Evolutionary conservation across 306 rosid species (phyloP).

Genomic region (Gleditsia sinensis): DNA sequence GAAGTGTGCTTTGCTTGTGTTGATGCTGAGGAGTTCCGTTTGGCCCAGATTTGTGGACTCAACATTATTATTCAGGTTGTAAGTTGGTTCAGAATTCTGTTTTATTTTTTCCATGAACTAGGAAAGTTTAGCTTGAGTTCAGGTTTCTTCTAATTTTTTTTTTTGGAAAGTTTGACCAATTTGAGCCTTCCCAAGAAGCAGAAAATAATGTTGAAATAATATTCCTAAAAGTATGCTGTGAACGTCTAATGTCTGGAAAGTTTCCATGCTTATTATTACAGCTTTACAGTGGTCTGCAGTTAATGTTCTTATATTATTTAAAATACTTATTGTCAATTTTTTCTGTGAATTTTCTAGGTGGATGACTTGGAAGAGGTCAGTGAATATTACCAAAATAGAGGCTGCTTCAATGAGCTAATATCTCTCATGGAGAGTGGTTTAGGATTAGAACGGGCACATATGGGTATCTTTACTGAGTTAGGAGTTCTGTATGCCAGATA

Average conservation of each 20-base stretch:
- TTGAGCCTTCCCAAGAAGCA: background rate
- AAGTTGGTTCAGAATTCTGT: constrained; percentile 2
- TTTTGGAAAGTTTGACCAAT: constrained; percentile 11
- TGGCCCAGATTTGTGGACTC: constrained; percentile 99
- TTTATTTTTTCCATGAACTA: constrained; percentile 17
- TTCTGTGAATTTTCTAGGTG: constrained; percentile 59
- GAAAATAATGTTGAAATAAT: constrained; percentile 26
- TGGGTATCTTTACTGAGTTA: constrained; percentile 98
- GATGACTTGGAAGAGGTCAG: constrained; percentile 99
- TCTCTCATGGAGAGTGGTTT: constrained; percentile 99
- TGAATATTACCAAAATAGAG: constrained; percentile 97
- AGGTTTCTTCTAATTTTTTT: constrained; percentile 5
- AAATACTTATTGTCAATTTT: constrained; percentile 10
- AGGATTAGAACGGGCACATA: constrained; percentile 97
- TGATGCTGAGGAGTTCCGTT: constrained; percentile 99
- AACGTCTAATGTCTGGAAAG: constrained; percentile 17
- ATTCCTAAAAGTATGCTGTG: constrained; percentile 12
- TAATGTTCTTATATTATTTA: constrained; percentile 20
- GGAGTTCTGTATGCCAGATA: constrained; percentile 99
- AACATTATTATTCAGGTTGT: constrained; percentile 93
- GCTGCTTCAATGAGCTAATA: constrained; percentile 94
- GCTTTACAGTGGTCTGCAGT: constrained; percentile 9
- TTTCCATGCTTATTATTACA: constrained; percentile 6
- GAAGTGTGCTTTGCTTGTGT: constrained; percentile 99
- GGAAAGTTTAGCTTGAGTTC: constrained; percentile 14